Conservation (phyloP, 179 eudicot species). For the Amaranthus tricolor region DNA sequence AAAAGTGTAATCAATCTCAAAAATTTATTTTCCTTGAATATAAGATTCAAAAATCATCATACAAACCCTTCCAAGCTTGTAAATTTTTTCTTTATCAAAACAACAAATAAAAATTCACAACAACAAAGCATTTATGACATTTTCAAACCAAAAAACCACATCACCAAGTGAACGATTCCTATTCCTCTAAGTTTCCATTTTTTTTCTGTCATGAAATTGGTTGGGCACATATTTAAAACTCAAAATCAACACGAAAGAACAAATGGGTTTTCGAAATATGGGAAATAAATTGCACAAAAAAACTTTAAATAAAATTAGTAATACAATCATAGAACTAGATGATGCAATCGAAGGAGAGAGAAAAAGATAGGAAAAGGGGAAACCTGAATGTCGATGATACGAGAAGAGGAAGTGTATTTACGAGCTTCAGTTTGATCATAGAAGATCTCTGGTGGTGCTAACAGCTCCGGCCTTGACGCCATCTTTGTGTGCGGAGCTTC, state of each 20-base stretch:
- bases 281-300: not conserved
- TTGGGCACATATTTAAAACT: not conserved
- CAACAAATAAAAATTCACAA: not conserved
- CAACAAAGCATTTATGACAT: not conserved
- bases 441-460: conserved; percentile 88
- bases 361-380: not conserved
- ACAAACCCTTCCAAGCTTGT: not conserved
- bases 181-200: no score
- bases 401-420: conserved; percentile 91
- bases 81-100: not conserved
- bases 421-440: conserved; percentile 82
- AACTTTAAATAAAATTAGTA: not conserved
- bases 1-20: not conserved
- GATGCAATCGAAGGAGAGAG: not conserved
- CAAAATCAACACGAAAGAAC: not conserved
- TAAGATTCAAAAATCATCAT: not conserved
- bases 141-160: not conserved
- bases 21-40: not conserved
- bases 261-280: not conserved
- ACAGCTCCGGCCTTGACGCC: conserved; percentile 79
- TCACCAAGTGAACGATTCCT: no score
- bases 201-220: not conserved
- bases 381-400: conserved; percentile 91
- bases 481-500: conserved; percentile 17
- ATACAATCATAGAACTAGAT: not conserved